Evolutionary conservation across 2,329 filamentous ascomycete species (phyloP), one percentile per base, ranked within the genome.

Genomic region (Samsoniella hepiali): DNA sequence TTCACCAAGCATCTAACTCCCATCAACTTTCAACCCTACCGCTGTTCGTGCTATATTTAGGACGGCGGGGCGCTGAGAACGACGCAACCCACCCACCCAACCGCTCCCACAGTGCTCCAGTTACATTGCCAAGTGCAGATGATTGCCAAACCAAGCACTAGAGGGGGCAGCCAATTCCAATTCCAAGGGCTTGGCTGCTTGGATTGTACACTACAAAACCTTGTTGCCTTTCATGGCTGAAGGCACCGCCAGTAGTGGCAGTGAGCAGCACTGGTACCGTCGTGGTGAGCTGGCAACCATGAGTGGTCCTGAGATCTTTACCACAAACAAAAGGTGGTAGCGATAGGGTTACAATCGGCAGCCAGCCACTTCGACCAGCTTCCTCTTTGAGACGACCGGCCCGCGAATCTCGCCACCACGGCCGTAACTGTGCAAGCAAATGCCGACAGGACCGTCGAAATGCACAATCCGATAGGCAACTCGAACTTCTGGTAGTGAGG

Each of bases 311-410:
- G 27, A 22, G 49, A 45, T 61, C 47, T 36, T 53, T 36, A 53
- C 58, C 50, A 11, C 17, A 60, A 60, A 60, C 47, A 60, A 34
- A 34, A 61, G 49, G 49, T 61, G 58, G 58, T 44, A 61, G 27
- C 27, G 29, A 22, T 36, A 36, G 5, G 38, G 49, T 60, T 54
- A 53, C 58, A 59, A 45, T 34, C 6, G 27, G 27, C 29, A 29
- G 58, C 38, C 36, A 36, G 58, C 49, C 58, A 54, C 47, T 27
- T 54, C 13, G 49, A 44, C 38, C 27, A 54, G 49, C 38, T 54
- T 49, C 49, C 58, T 54, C 11, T 44, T 51, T 13, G 27, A 61
- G 58, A 53, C 36, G 29, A 15, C 9, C 45, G 13, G 17, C 8
- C 27, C 47, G 9, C 38, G 27, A 22, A 31, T 61, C 38, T 45